Evolutionary conservation across 2,329 filamentous ascomycete genomes (phyloP).

Genomic region (Byssothecium circinans): DNA sequence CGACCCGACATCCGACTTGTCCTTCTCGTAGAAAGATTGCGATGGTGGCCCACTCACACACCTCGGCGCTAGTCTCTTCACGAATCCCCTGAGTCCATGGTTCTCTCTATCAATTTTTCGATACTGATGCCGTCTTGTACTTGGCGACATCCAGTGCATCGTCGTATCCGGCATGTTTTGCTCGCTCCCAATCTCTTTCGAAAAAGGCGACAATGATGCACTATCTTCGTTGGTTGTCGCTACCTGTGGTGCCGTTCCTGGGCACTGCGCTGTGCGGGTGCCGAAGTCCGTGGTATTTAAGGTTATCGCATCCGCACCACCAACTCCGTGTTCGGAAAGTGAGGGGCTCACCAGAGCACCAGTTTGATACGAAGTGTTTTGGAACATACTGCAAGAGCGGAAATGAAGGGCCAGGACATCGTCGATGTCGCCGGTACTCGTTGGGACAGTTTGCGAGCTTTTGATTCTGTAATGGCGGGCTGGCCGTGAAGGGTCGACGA

Average conservation of each 20-base stretch:
- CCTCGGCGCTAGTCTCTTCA: slow-evolving; percentile 34
- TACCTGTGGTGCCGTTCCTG: background rate
- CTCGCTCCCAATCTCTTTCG: slow-evolving; percentile 19
- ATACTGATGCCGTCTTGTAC: slow-evolving; percentile 40
- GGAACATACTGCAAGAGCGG: slow-evolving; percentile 42
- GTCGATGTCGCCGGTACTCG: slow-evolving; percentile 38
- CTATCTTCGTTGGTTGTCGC: slow-evolving; percentile 10
- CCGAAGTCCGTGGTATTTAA: slow-evolving; percentile 1
- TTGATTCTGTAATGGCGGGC: slow-evolving; percentile 40
- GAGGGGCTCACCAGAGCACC: slow-evolving; percentile 23
- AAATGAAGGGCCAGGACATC: slow-evolving; percentile 45
- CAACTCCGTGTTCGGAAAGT: slow-evolving; percentile 21
- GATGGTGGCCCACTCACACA: slow-evolving; percentile 34
- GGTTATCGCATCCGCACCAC: slow-evolving; percentile 1
- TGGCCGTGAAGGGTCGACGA: slow-evolving; percentile 38
- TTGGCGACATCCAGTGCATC: slow-evolving; percentile 43
- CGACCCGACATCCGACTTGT: slow-evolving; percentile 38
- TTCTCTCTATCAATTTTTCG: slow-evolving; percentile 42
- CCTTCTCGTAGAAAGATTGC: slow-evolving; percentile 42
- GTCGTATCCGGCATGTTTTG: slow-evolving; percentile 25
- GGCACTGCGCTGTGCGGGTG: background rate
- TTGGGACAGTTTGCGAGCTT: slow-evolving; percentile 32
- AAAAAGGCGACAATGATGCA: slow-evolving; percentile 8
- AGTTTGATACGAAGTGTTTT: slow-evolving; percentile 33
- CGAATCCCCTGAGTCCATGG: slow-evolving; percentile 39